Evolutionary conservation across 441 rosid species (phyloP).

Genomic region (Pelargonium myrrhifolium): DNA sequence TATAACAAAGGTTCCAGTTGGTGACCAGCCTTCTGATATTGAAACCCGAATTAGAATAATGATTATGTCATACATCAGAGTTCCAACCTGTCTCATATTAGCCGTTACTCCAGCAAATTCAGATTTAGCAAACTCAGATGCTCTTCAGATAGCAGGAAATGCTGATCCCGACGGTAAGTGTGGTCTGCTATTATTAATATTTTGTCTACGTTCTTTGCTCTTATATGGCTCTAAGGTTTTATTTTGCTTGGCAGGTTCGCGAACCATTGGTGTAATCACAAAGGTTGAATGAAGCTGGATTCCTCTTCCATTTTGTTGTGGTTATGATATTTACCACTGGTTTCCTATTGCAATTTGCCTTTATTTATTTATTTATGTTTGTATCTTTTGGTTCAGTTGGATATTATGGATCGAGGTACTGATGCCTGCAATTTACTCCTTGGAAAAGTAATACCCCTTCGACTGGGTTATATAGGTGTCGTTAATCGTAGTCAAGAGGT

Average conservation of each 20-base stretch:
- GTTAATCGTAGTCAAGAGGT: conserved; percentile 95
- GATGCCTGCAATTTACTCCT: conserved; percentile 76
- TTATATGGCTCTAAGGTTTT: not conserved
- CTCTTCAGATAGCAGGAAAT: conserved; percentile 78
- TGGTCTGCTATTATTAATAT: not conserved
- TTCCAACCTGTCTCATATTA: conserved; percentile 70
- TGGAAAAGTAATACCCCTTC: conserved; percentile 76
- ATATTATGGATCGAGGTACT: conserved; percentile 95
- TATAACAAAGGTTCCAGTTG: conserved; percentile 85
- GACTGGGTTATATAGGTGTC: conserved; percentile 82
- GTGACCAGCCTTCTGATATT: conserved; percentile 86
- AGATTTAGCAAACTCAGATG: conserved; percentile 92
- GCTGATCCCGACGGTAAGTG: conserved; percentile 82
- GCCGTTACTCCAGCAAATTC: conserved; percentile 88
- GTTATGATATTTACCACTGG: not conserved
- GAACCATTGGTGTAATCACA: conserved; percentile 81
- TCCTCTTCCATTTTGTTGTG: not conserved
- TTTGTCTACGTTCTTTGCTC: conserved; percentile 2
- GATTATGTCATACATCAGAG: conserved; percentile 84
- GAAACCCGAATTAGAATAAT: conserved; percentile 86
- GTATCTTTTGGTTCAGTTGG: conserved; percentile 48
- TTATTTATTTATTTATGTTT: conserved; percentile 14
- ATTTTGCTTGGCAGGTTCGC: conserved; percentile 41
- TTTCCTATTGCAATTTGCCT: not conserved
- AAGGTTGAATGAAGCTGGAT: conserved; percentile 36